Conservation (phyloP, 1,139 yeast species). For the Starmera stellimalicola region DNA sequence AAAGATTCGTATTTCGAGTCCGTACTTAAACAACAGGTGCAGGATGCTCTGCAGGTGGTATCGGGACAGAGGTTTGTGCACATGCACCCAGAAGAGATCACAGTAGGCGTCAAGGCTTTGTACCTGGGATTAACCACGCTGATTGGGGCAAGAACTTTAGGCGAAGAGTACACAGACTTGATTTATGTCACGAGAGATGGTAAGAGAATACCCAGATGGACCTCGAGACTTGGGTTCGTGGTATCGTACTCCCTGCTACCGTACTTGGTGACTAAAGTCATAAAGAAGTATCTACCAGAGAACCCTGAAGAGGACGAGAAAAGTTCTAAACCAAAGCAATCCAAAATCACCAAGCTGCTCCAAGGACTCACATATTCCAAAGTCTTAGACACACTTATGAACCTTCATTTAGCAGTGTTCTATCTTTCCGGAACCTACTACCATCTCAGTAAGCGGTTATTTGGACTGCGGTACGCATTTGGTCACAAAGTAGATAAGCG, state of each 20-base stretch:
- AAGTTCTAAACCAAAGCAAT: constrained; percentile 9
- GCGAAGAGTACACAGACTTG: constrained; percentile 90
- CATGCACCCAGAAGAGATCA: constrained; percentile 52
- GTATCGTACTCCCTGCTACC: constrained; percentile 50
- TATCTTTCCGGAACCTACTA: constrained; percentile 78
- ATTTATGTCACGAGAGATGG: constrained; percentile 54
- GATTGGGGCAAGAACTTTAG: constrained; percentile 71
- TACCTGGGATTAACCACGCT: constrained; percentile 69
- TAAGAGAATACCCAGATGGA: constrained; percentile 35
- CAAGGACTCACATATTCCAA: constrained; percentile 26
- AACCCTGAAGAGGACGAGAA: constrained; percentile 16
- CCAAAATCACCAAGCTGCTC: constrained; percentile 4
- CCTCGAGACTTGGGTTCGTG: constrained; percentile 42
- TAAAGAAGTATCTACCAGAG: constrained; percentile 11
- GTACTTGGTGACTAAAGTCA: constrained; percentile 30
- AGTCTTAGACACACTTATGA: constrained; percentile 43
- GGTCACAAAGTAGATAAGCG: constrained; percentile 49
- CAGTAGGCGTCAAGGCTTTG: constrained; percentile 45
- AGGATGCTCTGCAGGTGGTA: constrained; percentile 43
- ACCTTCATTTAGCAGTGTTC: constrained; percentile 70
- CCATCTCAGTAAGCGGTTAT: constrained; percentile 62
- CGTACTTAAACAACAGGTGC: constrained; percentile 43
- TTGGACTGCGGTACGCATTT: constrained; percentile 72
- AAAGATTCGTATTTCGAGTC: constrained; percentile 72
- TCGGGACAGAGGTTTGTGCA: constrained; percentile 66